Evolutionary conservation across 768 basidiomycete genomes (phyloP), one percentile per base, ranked within the genome.

Genomic region (Pisolithus tinctorius): DNA sequence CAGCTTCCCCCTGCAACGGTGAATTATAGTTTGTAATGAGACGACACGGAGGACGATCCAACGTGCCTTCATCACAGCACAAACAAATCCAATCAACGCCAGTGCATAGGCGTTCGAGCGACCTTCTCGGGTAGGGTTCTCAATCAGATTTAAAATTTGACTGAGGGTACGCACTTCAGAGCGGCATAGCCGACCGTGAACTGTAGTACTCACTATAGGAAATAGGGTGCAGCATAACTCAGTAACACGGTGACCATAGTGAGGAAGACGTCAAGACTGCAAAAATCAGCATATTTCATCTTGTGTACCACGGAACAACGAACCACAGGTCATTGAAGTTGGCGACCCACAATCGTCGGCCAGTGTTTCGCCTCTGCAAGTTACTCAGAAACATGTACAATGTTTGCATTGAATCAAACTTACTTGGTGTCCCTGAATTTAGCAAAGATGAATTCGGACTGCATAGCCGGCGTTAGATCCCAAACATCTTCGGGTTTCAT

Each of bases 181-280:
- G 27, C 13, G 34, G 41, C 7, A 23, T 23, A 39, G 27, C 46
- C 14, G 25, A 44, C n/a, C 16, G 10, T 4, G 16, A 8, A 52
- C 11, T 9, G 30, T 14, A 6, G 20, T 2, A 39, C 55, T 11
- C 25, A 52, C 64, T 79, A 78, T 31, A 82, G 63, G 63, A 80
- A 79, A 66, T 70, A 81, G 25, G 80, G 80, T 4, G 68, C 64
- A 3, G 72, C 70, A 63, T 79, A 81, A 51, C 75, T 74, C 64
- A 77, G 72, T 1, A 70, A 51, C 40, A 80, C 70, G 49, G 69
- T 70, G 45, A 71, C 52, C 45, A 73, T 60, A 0, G 79, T 77
- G 26, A 78, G 58, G 8, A 60, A 13, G 42, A 71, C 69, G 55
- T 80, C 79, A 13, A 78, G 53, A 14, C 52, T 53, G 17, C 11